Evolutionary conservation across 2,329 filamentous ascomycete species (phyloP).

Genomic region (Fusarium pininemorale): DNA sequence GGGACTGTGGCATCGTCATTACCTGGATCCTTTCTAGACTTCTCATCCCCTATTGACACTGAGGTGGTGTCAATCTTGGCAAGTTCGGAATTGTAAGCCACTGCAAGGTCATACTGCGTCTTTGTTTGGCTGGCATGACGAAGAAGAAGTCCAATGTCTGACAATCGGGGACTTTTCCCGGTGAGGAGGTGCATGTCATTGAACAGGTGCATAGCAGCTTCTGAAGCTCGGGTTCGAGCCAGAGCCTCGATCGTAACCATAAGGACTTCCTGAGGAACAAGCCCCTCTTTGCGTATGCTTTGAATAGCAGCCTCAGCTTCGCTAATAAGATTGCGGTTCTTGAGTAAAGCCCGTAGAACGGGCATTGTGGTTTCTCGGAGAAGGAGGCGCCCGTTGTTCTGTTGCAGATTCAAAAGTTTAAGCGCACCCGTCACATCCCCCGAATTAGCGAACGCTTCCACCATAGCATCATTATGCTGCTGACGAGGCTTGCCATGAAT

Average conservation of each 20-base stretch:
- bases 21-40: constrained; percentile 3
- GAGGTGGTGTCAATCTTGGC: constrained; percentile 11
- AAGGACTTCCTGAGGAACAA: constrained; percentile 51
- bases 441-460: constrained; percentile 72
- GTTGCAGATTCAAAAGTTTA: constrained; percentile 77
- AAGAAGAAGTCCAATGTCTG: constrained; percentile 46
- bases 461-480: constrained; percentile 82
- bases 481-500: constrained; percentile 60
- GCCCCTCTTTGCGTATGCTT: constrained; percentile 52
- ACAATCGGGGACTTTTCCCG: constrained; percentile 38
- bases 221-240: constrained; percentile 43
- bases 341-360: constrained; percentile 66
- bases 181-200: constrained; percentile 42
- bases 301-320: constrained; percentile 67
- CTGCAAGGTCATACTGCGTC: constrained; percentile 40
- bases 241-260: constrained; percentile 49
- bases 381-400: constrained; percentile 58
- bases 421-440: constrained; percentile 73
- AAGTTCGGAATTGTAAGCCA: constrained; percentile 43
- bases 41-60: neutral
- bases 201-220: constrained; percentile 48
- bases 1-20: neutral
- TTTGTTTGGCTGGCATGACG: constrained; percentile 40
- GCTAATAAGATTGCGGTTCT: constrained; percentile 55
- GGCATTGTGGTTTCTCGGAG: constrained; percentile 70